Percentiles rank a stretch among this genome's conserved stretches.
Conservation (phyloP, 2,329 filamentous ascomycete genomes). For the Stagonosporopsis chrysanthemi region DNA sequence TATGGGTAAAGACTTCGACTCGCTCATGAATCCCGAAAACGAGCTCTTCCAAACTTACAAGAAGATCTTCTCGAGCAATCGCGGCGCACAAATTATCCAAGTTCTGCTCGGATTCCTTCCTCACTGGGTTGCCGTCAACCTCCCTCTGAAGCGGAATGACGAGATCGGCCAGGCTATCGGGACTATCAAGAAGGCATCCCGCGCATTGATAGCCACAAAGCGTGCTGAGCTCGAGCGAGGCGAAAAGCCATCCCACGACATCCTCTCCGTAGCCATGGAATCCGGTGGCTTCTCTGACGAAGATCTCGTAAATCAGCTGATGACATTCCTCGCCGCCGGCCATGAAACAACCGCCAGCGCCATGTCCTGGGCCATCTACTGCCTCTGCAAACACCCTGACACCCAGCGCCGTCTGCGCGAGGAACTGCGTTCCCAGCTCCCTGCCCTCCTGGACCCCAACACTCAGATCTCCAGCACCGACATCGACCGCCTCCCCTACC, state of each 20-base stretch:
- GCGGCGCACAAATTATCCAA: slow-evolving; percentile 62
- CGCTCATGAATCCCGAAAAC: slow-evolving; percentile 59
- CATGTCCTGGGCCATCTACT: slow-evolving; percentile 63
- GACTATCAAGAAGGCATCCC: slow-evolving; percentile 66
- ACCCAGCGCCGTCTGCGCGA: slow-evolving; percentile 58
- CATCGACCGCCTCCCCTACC: slow-evolving; percentile 78
- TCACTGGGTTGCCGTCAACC: slow-evolving; percentile 62
- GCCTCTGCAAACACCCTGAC: slow-evolving; percentile 59
- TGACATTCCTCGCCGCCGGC: slow-evolving; percentile 83
- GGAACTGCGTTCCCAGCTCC: slow-evolving; percentile 58
- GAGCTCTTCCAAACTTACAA: slow-evolving; percentile 62
- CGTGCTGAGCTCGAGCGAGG: slow-evolving; percentile 61
- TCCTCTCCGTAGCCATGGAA: slow-evolving; percentile 80
- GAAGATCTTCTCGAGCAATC: slow-evolving; percentile 58
- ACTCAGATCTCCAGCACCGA: slow-evolving; percentile 60
- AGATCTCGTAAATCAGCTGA: slow-evolving; percentile 84
- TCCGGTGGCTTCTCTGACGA: slow-evolving; percentile 79
- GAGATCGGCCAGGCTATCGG: slow-evolving; percentile 47
- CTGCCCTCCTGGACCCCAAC: slow-evolving; percentile 49
- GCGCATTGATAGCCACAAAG: slow-evolving; percentile 74
- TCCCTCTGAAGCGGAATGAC: slow-evolving; percentile 75
- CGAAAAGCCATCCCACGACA: slow-evolving; percentile 67
- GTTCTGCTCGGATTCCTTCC: slow-evolving; percentile 70
- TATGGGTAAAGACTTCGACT: slow-evolving; percentile 64
- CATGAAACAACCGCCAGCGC: slow-evolving; percentile 65